These are phyloP conservation scores for Trichophyton simii DNA, from an alignment of 2,329 filamentous ascomycete species.

Conservation along the genomic window DNA sequence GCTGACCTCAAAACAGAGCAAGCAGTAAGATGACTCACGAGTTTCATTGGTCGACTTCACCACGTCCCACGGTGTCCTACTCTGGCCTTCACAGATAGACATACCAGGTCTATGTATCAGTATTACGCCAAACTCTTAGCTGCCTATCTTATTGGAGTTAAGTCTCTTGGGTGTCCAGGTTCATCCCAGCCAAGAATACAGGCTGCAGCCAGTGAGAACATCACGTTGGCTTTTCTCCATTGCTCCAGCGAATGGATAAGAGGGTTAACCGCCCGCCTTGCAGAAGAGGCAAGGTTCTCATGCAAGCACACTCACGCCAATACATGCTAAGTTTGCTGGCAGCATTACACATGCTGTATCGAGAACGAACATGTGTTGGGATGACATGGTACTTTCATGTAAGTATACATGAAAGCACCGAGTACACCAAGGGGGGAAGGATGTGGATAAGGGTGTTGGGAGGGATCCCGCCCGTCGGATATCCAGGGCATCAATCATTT, in stretches of 20 bases:
- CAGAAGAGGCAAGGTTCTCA: neutral
- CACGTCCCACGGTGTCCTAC: neutral
- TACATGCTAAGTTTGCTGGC: neutral
- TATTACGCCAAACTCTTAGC: neutral
- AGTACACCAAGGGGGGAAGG: neutral
- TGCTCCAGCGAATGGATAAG: neutral
- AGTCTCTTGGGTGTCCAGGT: neutral
- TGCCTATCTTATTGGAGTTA: neutral
- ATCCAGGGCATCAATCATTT: neutral
- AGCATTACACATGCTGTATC: neutral
- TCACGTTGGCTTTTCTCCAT: neutral
- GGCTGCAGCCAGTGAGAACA: neutral
- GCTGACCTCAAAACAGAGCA: neutral
- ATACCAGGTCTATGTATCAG: neutral
- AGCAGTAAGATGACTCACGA: neutral
- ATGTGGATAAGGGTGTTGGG: no score
- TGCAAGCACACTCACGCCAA: neutral
- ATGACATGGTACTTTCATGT: neutral
- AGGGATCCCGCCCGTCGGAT: neutral
- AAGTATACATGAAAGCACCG: neutral
- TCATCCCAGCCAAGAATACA: neutral
- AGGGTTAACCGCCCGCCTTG: slow-evolving; percentile 1
- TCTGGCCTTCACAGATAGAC: neutral
- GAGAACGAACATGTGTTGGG: neutral
- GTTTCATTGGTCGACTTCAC: neutral